These are phyloP conservation scores for Suillus tomentosus DNA, from an alignment of 768 basidiomycete genomes.

Conservation along the genomic window DNA sequence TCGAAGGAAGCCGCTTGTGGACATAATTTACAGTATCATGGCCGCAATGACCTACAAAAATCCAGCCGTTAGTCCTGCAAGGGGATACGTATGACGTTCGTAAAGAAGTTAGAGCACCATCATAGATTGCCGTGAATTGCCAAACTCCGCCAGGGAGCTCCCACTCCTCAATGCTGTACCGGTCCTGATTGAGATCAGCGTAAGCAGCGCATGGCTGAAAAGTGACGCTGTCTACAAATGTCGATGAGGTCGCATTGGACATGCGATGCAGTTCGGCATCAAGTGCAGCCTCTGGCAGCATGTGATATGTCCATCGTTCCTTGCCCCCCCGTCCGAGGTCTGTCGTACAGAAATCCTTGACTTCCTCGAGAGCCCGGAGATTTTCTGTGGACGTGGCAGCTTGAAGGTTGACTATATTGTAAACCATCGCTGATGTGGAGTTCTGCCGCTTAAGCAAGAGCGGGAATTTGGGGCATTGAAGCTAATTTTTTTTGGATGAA, in stretches of 20 bases:
- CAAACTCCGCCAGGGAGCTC: conserved; percentile 41
- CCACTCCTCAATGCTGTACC: conserved; percentile 44
- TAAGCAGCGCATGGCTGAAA: conserved; percentile 46
- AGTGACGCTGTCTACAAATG: conserved; percentile 39
- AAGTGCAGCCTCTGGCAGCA: conserved; percentile 43
- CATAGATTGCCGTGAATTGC: conserved; percentile 48
- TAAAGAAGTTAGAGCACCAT: conserved; percentile 33
- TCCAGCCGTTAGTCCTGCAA: conserved; percentile 16
- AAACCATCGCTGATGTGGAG: conserved; percentile 23
- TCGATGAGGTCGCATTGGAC: conserved; percentile 37
- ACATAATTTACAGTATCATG: conserved; percentile 50
- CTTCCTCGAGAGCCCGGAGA: conserved; percentile 52
- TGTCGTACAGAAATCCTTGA: conserved; percentile 51
- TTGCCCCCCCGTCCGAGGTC: conserved; percentile 55
- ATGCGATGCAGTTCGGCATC: conserved; percentile 41
- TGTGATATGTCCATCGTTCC: conserved; percentile 55
- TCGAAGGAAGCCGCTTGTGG: conserved; percentile 40
- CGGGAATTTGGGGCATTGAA: conserved; percentile 1
- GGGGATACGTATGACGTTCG: conserved; percentile 5
- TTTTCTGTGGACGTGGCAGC: conserved; percentile 49
- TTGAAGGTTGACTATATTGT: conserved; percentile 44
- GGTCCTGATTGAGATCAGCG: conserved; percentile 42
- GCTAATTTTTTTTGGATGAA: conserved; percentile 3
- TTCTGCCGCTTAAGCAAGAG: background rate
- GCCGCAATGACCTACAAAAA: conserved; percentile 46